Conservation (phyloP, 139 green algal genomes). For the Tetradesmus obliquus region DNA sequence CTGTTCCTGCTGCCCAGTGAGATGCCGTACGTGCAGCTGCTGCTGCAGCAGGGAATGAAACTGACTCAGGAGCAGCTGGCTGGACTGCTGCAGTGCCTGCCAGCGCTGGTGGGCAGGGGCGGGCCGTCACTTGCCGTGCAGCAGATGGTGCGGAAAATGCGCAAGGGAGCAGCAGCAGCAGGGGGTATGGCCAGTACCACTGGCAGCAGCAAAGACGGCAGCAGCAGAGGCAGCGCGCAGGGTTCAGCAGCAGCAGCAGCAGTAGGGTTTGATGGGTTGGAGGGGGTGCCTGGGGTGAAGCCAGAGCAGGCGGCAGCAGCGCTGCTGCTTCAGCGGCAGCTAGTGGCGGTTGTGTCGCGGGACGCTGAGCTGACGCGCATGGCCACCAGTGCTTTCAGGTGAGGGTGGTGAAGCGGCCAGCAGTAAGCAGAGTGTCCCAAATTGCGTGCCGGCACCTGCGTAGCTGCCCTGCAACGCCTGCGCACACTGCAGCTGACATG, state of each 20-base stretch:
- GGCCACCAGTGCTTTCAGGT: slow-evolving; percentile 85
- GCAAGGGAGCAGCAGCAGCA: neutral
- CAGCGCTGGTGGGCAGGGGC: slow-evolving; percentile 18
- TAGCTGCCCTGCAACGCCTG: too few relatives aligned
- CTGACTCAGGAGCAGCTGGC: slow-evolving; percentile 48
- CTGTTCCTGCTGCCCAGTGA: slow-evolving; percentile 92
- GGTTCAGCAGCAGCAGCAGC: neutral
- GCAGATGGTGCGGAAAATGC: neutral
- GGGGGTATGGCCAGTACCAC: neutral
- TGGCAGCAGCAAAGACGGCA: neutral
- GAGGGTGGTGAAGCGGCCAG: neutral
- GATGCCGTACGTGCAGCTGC: slow-evolving; percentile 79
- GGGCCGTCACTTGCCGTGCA: slow-evolving; percentile 1
- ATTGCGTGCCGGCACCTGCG: neutral
- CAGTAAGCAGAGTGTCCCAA: neutral
- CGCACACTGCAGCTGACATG: neutral
- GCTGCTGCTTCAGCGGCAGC: slow-evolving; percentile 44
- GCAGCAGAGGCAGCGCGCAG: neutral
- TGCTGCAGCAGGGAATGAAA: slow-evolving; percentile 66
- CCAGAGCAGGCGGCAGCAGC: slow-evolving; percentile 29
- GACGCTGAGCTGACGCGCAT: slow-evolving; percentile 61
- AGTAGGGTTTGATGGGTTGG: neutral
- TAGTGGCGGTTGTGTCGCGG: slow-evolving; percentile 61
- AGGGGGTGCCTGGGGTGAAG: neutral
- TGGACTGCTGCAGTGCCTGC: slow-evolving; percentile 14